Conservation (phyloP, 1,139 yeast genomes). For the Lodderomyces metapsilosis region DNA sequence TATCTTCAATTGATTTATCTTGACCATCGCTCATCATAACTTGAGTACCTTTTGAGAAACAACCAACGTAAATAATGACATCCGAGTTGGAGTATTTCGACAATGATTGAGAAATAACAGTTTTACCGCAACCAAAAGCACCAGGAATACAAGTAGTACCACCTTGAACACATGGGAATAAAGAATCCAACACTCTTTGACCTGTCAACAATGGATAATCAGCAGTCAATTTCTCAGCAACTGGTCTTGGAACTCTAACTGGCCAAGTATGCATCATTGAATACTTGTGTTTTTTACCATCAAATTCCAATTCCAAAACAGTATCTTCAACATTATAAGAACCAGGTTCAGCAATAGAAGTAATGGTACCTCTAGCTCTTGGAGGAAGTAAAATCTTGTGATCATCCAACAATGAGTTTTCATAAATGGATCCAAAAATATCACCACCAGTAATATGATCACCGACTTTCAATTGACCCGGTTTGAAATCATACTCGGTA, state of each 20-base stretch:
- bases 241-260: constrained; percentile 98
- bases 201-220: constrained; percentile 96
- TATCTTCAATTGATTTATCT: constrained; percentile 28
- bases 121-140: constrained; percentile 99
- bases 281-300: constrained; percentile 77
- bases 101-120: constrained; percentile 96
- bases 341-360: constrained; percentile 85
- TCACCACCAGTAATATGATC: constrained; percentile 99
- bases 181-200: constrained; percentile 95
- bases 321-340: constrained; percentile 88
- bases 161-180: constrained; percentile 99
- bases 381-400: constrained; percentile 96
- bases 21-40: constrained; percentile 44
- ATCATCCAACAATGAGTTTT: constrained; percentile 86
- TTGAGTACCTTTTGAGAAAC: constrained; percentile 38
- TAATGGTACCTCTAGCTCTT: constrained; percentile 96
- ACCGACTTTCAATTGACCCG: constrained; percentile 78
- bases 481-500: constrained; percentile 81
- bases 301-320: constrained; percentile 89
- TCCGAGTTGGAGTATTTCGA: constrained; percentile 97
- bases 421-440: constrained; percentile 89
- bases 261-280: constrained; percentile 99
- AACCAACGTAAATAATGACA: constrained; percentile 90
- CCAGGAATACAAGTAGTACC: constrained; percentile 99
- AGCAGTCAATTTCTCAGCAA: constrained; percentile 87